These are phyloP conservation scores for Penicillium sp. DNA, from an alignment of 2,329 filamentous ascomycete species.

Conservation along the genomic window DNA sequence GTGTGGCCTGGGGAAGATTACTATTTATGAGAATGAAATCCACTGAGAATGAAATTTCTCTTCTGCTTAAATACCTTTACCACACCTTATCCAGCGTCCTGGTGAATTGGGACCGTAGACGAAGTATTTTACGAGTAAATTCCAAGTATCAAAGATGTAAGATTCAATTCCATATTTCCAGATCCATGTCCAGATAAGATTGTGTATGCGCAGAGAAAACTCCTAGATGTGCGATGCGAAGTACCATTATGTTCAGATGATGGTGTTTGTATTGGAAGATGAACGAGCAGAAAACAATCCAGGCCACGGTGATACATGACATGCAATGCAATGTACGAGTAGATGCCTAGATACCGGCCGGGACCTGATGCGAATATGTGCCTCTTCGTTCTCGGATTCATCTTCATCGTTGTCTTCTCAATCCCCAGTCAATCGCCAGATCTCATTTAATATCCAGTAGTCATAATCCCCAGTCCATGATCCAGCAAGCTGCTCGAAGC, in stretches of 20 bases:
- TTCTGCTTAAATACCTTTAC: neutral
- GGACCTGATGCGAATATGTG: neutral
- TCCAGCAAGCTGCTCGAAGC: constrained; percentile 49
- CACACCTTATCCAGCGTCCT: neutral
- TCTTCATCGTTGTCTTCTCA: neutral
- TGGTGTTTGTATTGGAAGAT: too few species aligned
- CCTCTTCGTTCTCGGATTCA: neutral
- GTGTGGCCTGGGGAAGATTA: neutral
- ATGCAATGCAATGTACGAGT: neutral
- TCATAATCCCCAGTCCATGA: constrained; percentile 32
- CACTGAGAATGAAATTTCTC: neutral
- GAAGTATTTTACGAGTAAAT: neutral
- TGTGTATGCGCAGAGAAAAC: neutral
- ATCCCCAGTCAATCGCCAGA: neutral
- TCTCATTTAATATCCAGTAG: constrained; percentile 22
- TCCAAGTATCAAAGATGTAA: neutral
- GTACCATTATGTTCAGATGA: neutral
- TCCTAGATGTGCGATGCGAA: neutral
- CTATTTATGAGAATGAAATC: neutral
- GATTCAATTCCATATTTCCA: neutral
- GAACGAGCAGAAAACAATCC: neutral
- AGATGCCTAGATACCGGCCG: neutral
- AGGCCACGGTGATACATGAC: too few species aligned
- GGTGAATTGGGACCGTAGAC: neutral
- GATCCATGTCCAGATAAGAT: neutral